phyloP scores from a whole-genome alignment of 2,329 filamentous ascomycete genomes.

The Scytalidium lignicola region DNA sequence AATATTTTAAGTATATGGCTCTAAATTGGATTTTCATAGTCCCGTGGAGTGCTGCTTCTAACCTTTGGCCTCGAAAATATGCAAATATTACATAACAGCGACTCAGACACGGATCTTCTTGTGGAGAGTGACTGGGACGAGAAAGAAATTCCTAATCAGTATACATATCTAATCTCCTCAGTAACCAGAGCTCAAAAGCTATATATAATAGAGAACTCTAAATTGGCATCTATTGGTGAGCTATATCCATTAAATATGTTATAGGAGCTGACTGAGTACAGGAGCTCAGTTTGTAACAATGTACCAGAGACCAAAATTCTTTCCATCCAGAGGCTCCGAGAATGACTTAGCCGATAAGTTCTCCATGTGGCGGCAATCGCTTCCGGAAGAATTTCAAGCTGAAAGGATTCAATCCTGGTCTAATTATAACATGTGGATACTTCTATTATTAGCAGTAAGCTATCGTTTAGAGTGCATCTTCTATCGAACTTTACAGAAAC shows the following conservation, averaged over 20 bases:
- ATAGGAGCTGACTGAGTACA: neutral
- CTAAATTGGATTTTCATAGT: neutral
- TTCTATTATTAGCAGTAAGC: conserved; percentile 1
- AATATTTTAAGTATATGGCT: neutral
- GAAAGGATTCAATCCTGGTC: neutral
- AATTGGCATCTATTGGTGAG: neutral
- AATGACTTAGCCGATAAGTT: neutral
- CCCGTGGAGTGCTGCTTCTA: neutral
- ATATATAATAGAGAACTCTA: conserved; percentile 1
- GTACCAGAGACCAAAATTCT: neutral
- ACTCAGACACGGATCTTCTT: neutral
- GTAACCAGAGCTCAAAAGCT: neutral
- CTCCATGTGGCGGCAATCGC: neutral
- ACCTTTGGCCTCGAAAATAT: conserved; percentile 1
- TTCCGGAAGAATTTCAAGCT: neutral
- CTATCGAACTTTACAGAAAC: neutral
- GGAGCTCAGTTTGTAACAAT: neutral
- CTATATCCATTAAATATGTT: neutral
- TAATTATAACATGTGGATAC: neutral
- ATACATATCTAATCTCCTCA: neutral
- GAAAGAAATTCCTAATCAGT: neutral
- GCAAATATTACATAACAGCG: neutral
- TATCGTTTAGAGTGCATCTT: conserved; percentile 1
- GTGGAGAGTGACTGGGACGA: conserved; percentile 1
- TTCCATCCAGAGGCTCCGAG: neutral